Base-by-base conservation (phyloP, 495 filamentous ascomycete species). In the Neurospora sublineolata region DNA sequence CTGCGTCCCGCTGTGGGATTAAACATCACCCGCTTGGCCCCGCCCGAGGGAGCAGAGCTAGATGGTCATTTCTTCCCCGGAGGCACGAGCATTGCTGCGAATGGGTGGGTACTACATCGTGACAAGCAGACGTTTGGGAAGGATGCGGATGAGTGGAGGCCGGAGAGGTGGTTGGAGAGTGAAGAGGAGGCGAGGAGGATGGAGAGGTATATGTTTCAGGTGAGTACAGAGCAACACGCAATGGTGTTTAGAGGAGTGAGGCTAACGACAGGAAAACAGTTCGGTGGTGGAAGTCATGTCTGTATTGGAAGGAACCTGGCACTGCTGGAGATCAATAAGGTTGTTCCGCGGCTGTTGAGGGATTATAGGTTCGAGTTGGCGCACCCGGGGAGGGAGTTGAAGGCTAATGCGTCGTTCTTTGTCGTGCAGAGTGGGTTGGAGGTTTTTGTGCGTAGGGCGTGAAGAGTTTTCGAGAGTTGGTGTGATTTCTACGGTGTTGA, bases 81-180 rank as follows among this genome's bases (percentile, higher is more conserved):
- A 3, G 84, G 83, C 23, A 84, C 82, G 0, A 73, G 79, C 3
- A 76, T 91, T 33, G 86, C 86, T 0, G 82, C 83, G 67, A 88
- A 87, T 74, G 84, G 86, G 0, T 88, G 85, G 78, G 83, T 88
- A 68, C 69, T 87, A 44, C 84, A 85, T 69, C 81, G 87, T 1
- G 82, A 88, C 64, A 80, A 80, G 72, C 80, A 79, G 0, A 74
- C 87, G n/a, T 92, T 88, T 77, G 90, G 90, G 1, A 76, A 84
- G 6, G 90, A 93, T 72, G 86, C 89, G 8, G 86, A 90, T 3
- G 74, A 76, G 1, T 93, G 86, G 74, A 78, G 86, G 20, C 90
- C 91, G 0, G 89, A 90, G 77, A 76, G 91, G 46, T 92, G 91
- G 90, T 75, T 93, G 44, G 84, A 87, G 71, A 82, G 84, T 41